Evolutionary conservation across 768 basidiomycete species (phyloP), one percentile per base, ranked within the genome.

Genomic region (Amanita phalloides): DNA sequence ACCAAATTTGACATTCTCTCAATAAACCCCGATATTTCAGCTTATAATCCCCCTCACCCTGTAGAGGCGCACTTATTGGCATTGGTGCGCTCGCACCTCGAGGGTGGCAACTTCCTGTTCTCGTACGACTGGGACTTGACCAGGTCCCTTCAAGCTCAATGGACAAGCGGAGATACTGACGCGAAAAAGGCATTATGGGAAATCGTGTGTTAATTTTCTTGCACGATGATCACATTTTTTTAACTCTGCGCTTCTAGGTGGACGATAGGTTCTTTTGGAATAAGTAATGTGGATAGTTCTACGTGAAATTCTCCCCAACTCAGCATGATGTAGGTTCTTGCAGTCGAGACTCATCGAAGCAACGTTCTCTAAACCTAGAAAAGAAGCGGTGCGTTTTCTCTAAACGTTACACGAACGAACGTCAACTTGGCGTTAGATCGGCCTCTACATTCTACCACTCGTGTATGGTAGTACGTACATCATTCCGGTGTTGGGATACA

Each of bases 221-320:
- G 5, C 32, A n/a, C 21, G 41, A 3, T 25, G 6, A 20, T 30
- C 25, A 14, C 32, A 38, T 33, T 35, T 23, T 38, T 11, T 25
- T 35, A 26, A 36, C 32, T 51, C 14, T 50, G 61, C 33, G 33
- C 45, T 45, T 54, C 13, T 59, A 94, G 85, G 86, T 84, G 36
- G 96, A 99, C 57, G 92, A 96, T 61, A 78, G 94, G 56, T 99
- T 99, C 70, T 98, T 98, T 68, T 99, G 95, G 95, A 99, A 99
- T 67, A 88, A 81, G 79, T 87, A 53, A 44, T 67, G 62, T 13
- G n/a, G 13, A 50, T 58, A 61, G 86, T 53, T 81, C 84, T 54
- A 68, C 73, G 11, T 74, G 77, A 56, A 68, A 91, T 55, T 84
- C 86, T 52, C 80, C 71, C 10, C 55, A 49, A 45, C 80, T 62